These are phyloP conservation scores for Globisporangium radiosum DNA, from an alignment of 352 stramenopile species.

Conservation along the genomic window DNA sequence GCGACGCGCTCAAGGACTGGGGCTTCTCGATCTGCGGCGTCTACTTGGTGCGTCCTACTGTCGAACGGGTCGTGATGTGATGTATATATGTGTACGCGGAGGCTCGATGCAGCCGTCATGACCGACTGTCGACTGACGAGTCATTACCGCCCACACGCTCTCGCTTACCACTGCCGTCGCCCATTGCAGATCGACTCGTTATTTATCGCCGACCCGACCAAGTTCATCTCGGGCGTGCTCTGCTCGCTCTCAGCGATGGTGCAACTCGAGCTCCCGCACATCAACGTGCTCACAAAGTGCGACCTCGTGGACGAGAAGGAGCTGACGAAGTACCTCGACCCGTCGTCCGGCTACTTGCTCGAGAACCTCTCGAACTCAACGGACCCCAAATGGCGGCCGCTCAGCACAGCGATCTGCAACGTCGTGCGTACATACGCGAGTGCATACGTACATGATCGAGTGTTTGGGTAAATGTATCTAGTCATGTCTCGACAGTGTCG, in stretches of 20 bases:
- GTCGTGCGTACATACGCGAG: constrained; percentile 40
- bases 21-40: constrained; percentile 86
- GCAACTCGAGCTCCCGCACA: constrained; percentile 95
- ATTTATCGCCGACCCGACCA: constrained; percentile 94
- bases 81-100: no score
- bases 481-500: constrained; percentile 9
- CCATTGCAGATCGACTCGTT: constrained; percentile 85
- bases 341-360: constrained; percentile 76
- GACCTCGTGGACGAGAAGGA: constrained; percentile 88
- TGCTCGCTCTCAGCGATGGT: constrained; percentile 97
- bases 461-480: background rate
- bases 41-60: constrained; percentile 59
- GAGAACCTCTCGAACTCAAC: constrained; percentile 77
- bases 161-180: constrained; percentile 1
- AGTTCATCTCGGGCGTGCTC: constrained; percentile 98
- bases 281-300: constrained; percentile 92
- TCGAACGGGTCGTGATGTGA: no score
- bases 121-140: background rate
- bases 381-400: constrained; percentile 75
- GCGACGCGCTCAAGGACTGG: constrained; percentile 77
- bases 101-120: no score
- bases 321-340: constrained; percentile 82
- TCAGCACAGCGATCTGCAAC: constrained; percentile 81
- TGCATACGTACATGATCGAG: background rate
- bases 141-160: background rate